Evolutionary conservation across 176 grass and related monocot genomes (phyloP).

Genomic region (Eragrostis nindensis): DNA sequence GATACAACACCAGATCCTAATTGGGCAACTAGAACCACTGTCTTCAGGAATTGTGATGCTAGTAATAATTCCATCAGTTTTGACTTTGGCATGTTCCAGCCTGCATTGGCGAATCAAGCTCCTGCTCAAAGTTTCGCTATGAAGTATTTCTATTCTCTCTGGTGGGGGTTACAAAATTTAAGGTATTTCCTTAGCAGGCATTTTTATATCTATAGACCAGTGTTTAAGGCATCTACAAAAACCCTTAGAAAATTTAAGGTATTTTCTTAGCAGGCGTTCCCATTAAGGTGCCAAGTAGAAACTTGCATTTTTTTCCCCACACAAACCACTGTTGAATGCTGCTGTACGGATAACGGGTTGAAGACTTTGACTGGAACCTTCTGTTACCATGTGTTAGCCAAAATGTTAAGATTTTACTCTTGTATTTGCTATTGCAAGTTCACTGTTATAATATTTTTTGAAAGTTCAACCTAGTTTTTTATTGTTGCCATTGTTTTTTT

Average conservation of each 20-base stretch:
- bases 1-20: conserved; percentile 13
- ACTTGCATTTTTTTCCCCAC: background rate
- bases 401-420: background rate
- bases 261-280: background rate
- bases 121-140: conserved; percentile 63
- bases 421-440: background rate
- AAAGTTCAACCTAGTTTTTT: conserved; percentile 9
- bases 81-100: conserved; percentile 82
- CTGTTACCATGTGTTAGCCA: background rate
- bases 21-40: conserved; percentile 49
- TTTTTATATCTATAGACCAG: background rate
- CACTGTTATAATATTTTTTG: background rate
- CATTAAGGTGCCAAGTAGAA: background rate
- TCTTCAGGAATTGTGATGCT: conserved; percentile 66
- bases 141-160: conserved; percentile 97
- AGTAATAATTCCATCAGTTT: conserved; percentile 23
- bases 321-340: background rate
- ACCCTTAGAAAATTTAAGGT: no score
- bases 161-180: conserved; percentile 98
- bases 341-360: background rate
- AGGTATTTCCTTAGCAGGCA: conserved; percentile 57
- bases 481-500: background rate
- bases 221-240: no score
- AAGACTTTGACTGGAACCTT: background rate
- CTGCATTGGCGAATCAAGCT: conserved; percentile 70